Percentiles rank a stretch among this genome's conserved stretches.
Evolutionary conservation across 2,329 filamentous ascomycete genomes (phyloP).

Genomic region (Zalaria sp.): DNA sequence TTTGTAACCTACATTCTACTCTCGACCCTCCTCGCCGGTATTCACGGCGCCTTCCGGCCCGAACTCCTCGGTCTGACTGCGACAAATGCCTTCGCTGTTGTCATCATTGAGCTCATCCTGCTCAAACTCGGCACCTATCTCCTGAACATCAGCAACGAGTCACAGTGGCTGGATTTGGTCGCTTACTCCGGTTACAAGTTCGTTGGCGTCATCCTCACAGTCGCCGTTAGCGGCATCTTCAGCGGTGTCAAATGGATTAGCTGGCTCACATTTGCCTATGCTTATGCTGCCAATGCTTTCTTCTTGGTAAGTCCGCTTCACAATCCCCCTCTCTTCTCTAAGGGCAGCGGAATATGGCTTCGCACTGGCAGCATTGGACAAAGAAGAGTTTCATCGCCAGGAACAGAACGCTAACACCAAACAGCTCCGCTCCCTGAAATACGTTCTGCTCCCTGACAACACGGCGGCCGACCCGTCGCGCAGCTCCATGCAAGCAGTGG

Average conservation of each 20-base stretch:
- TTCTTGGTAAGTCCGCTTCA: constrained; percentile 60
- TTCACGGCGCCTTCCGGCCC: constrained; percentile 84
- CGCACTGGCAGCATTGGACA: too few species aligned
- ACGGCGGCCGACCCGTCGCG: constrained; percentile 45
- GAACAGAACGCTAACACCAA: constrained; percentile 1
- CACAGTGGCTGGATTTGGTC: constrained; percentile 81
- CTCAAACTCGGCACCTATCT: constrained; percentile 90
- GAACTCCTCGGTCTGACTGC: constrained; percentile 85
- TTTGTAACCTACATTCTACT: constrained; percentile 94
- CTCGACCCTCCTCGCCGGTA: constrained; percentile 75
- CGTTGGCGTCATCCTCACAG: constrained; percentile 84
- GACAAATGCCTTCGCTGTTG: constrained; percentile 67
- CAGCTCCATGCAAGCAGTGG: constrained; percentile 52
- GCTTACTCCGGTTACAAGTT: constrained; percentile 99
- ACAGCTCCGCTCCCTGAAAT: constrained; percentile 85
- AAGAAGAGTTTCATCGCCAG: too few species aligned
- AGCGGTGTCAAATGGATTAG: constrained; percentile 72
- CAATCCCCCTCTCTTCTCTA: not conserved
- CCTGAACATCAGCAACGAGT: constrained; percentile 83
- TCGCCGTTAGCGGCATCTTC: constrained; percentile 63
- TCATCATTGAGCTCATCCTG: constrained; percentile 76
- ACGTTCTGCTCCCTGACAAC: constrained; percentile 74
- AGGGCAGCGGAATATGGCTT: too few species aligned
- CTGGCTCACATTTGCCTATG: constrained; percentile 82
- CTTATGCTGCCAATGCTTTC: constrained; percentile 85